Evolutionary conservation across 1,139 yeast genomes (phyloP), one percentile per base, ranked within the genome.

Genomic region (Sugiyamaella xylanicola): DNA sequence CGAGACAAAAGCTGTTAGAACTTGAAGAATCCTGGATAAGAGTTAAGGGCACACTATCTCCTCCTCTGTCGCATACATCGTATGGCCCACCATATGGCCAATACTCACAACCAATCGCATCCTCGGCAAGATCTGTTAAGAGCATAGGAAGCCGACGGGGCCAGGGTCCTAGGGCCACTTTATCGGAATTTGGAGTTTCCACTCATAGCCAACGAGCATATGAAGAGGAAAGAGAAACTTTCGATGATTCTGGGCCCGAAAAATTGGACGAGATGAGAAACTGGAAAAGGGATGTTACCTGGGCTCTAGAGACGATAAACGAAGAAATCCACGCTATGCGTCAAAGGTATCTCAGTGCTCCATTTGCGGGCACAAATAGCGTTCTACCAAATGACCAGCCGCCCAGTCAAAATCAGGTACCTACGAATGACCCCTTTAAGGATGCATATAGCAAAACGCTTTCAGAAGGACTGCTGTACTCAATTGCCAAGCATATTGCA

Each of bases 21-120:
- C 75, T 87, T 63, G 90, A 86, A 64, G 83, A 79, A 63, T 73
- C 86, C 44, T 87, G 93, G 92, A 86, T 84, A 65, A 91, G 85
- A 67, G 82, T 87, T 54, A 84, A 83, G 64, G 86, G 47, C 4
- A 35, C 22, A 4, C 9, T 46, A 39, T 27, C 49, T 15, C 43
- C 51, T 4, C 15, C 53, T 4, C 32, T 16, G 22, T 45, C 53
- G 36, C 13, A 35, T 27, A 5, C 13, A 16, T 9, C 46, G 5
- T 39, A 25, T 35, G 40, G 46, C 16, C 47, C 48, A 20, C 54
- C 54, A 4, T 55, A 55, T 35, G 58, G 55, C 9, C 55, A 51
- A 15, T 52, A 51, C 29, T 16, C 40, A 17, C 41, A 21, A n/a
- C 46, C 46, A 20, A 3, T 25, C 29, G 22, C 36, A 32, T 42